Evolutionary conservation across 2,329 filamentous ascomycete species (phyloP).

Genomic region (Escovopsis sp.): DNA sequence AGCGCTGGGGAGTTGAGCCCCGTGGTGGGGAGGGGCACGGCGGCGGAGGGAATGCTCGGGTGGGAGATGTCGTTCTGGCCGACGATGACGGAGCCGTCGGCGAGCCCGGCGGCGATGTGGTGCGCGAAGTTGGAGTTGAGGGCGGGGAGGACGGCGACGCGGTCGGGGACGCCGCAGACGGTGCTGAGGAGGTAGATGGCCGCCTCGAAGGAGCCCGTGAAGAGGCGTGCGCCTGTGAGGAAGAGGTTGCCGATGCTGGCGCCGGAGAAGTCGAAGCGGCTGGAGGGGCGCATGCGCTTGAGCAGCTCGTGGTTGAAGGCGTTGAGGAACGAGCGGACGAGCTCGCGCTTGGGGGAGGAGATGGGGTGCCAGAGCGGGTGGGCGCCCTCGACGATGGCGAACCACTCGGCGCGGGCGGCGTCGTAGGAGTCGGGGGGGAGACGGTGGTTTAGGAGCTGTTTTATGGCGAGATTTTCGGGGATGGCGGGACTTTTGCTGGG

Average conservation of each 20-base stretch:
- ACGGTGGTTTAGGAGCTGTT: conserved; percentile 74
- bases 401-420: conserved; percentile 65
- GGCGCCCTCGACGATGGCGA: conserved; percentile 72
- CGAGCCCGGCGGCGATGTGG: conserved; percentile 75
- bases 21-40: conserved; percentile 12
- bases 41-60: conserved; percentile 48
- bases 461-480: conserved; percentile 58
- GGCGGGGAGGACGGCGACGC: conserved; percentile 68
- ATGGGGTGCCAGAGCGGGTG: conserved; percentile 61
- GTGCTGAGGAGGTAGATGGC: conserved; percentile 80
- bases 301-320: conserved; percentile 63
- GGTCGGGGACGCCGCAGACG: conserved; percentile 68
- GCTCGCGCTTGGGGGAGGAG: conserved; percentile 55
- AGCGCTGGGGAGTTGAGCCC: no score
- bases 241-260: conserved; percentile 70
- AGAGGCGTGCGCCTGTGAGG: conserved; percentile 70
- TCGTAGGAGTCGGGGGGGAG: conserved; percentile 44
- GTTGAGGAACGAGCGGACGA: conserved; percentile 65
- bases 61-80: conserved; percentile 91
- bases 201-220: conserved; percentile 83
- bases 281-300: conserved; percentile 56
- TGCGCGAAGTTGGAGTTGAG: conserved; percentile 93
- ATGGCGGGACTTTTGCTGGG: no score
- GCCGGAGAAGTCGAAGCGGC: conserved; percentile 61
- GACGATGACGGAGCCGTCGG: conserved; percentile 62